Evolutionary conservation across 2,329 filamentous ascomycete genomes (phyloP), one percentile per base, ranked within the genome.

Genomic region (Pleochaeta shiraiana): DNA sequence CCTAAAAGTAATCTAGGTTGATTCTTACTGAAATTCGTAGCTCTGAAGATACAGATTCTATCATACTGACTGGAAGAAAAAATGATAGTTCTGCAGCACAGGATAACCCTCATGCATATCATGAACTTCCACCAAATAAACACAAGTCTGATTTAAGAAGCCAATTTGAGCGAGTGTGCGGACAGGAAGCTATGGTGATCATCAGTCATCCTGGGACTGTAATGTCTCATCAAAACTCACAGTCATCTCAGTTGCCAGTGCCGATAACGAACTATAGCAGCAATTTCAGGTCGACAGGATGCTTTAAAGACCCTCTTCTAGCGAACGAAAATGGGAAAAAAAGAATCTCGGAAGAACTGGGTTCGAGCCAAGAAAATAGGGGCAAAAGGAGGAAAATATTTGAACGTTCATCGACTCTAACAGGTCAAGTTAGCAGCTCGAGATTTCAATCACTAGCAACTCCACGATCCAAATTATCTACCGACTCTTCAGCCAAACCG

Each of bases 61-160:
- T 57, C 43, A 43, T 39, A n/a, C 26, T 64, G 3, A 64, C 47
- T 7, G 47, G 19, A 43, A 57, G 47, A n/a, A 47, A 64, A n/a
- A 30, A 64, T 43, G 63, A 64, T 34, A 43, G 59, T 34, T 4
- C 31, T 3, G 37, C 19, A 19, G n/a, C 7, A 16, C 21, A 55
- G 26, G 21, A 39, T 37, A 26, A 24, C 30, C 16, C n/a, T 39
- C 26, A 14, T 16, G n/a, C 47, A 7, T 14, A 30, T 39, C 5
- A 39, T 57, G 63, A 21, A 12, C 26, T 47, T 4, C 43, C 39
- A 4, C 14, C 26, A n/a, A 11, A 34, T 1, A 3, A 3, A 14
- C n/a, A 12, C 37, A 43, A 43, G 9, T 11, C 37, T 14, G 9
- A 14, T 59, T 28, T 34, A 31, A n/a, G n/a, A 34, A 59, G 31